A percentile compares a stretch with the other conserved stretches of the same genome.
Conservation (phyloP, 257 asterid genomes). For the Lavandula angustifolia region DNA sequence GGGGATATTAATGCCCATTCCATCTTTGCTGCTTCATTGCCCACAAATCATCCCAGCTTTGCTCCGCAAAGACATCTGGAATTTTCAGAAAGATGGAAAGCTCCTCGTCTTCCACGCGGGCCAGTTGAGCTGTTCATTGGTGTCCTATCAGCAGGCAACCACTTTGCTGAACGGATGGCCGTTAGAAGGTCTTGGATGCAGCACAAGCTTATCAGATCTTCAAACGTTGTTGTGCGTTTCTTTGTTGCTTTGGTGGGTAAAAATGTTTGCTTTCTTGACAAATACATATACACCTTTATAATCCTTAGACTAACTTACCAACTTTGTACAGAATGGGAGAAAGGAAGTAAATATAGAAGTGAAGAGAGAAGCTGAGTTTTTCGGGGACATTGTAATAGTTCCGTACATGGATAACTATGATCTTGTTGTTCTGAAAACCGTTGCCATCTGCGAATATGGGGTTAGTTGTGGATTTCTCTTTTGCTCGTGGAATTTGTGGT, state of each 20-base stretch:
- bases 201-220: conserved; percentile 63
- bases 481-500: conserved; percentile 13
- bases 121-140: conserved; percentile 84
- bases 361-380: conserved; percentile 87
- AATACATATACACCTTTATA: not conserved
- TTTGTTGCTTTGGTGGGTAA: conserved; percentile 85
- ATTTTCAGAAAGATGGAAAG: conserved; percentile 77
- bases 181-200: conserved; percentile 97
- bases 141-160: conserved; percentile 93
- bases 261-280: conserved; percentile 15
- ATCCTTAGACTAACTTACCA: conserved; percentile 25
- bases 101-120: conserved; percentile 62
- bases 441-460: conserved; percentile 93
- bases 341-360: conserved; percentile 77
- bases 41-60: conserved; percentile 85
- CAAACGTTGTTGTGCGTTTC: conserved; percentile 84
- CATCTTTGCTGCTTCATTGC: conserved; percentile 85
- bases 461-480: conserved; percentile 45
- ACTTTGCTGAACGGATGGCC: conserved; percentile 97
- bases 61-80: conserved; percentile 92
- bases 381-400: conserved; percentile 90
- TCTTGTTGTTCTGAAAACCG: conserved; percentile 90
- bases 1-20: conserved; percentile 81
- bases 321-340: conserved; percentile 61
- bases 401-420: conserved; percentile 94